Base-by-base conservation (phyloP, 768 basidiomycete species). In the Russula sp. region DNA sequence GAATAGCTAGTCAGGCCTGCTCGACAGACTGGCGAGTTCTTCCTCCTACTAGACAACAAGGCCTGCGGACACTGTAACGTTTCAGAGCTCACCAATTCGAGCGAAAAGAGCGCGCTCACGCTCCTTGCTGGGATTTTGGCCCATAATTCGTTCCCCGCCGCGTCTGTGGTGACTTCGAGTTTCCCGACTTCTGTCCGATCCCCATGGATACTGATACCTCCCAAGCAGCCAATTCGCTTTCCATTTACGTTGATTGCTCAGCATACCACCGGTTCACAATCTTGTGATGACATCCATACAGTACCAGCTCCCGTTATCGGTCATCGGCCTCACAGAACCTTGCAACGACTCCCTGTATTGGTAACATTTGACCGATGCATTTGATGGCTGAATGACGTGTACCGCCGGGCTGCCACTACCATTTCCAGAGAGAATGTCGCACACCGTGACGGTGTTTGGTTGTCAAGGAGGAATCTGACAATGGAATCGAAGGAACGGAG, bases 21-120 rank as follows among this genome's bases (percentile, higher is more conserved):
- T n/a, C n/a, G n/a, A n/a, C n/a, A n/a, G n/a, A 32, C 2, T 2
- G 63, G 53, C 44, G 28, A 49, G 46, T 64, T 64, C 53, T 28
- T 30, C 36, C 22, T 40, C 22, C 20, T n/a, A n/a, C 30, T 8
- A 0, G 58, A 64, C 10, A 11, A 50, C 44, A 49, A 49, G 26
- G 10, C n/a, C 1, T 40, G 58, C 22, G 36, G 54, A 6, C 34
- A 55, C 36, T 2, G 14, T 28, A 32, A 7, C 3, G 38, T 51
- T n/a, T 58, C 63, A 6, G 28, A 49, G 58, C 38, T 60, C 18
- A 10, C 11, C 49, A 26, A 46, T 10, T 46, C 24, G 32, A 42
- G 14, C 49, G 55, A 26, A 14, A 46, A 38, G 46, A 46, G 57
- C 53, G n/a, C 20, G 2, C 20, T 57, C 48, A 50, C 16, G 53